Evolutionary conservation across 1,284 basidiomycete genomes (phyloP), one percentile per base, ranked within the genome.

Genomic region (Pascua sp.): DNA sequence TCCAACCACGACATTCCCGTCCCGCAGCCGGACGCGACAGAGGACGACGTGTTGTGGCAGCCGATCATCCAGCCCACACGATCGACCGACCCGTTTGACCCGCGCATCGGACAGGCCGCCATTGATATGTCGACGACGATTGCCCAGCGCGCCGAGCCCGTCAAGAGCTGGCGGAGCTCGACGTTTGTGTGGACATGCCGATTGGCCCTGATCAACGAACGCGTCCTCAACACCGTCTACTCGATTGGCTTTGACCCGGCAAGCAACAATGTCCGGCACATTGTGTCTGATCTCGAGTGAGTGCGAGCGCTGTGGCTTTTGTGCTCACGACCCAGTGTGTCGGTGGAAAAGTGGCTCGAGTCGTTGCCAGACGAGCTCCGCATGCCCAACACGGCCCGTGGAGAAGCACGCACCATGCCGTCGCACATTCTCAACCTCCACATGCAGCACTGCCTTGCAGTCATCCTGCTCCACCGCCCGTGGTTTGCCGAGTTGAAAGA

Each of bases 371-470:
- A 58, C 4, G 47, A 49, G 13, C 49, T 66, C 5, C 53, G 56
- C 8, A 39, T 60, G 7, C 58, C 61, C 2, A 47, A 43, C 15
- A 36, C 42, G 0, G 47, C 49, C 9, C 42, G 47, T 2, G 46
- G 43, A 32, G 50, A 55, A 43, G 51, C 51, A 42, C 18, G 42
- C 40, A 49, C 39, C n/a, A 51, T 58, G 0, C 60, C 60, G 0
- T 48, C 56, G 13, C 68, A 70, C 53, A 60, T 70, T 39, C 59
- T 70, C 43, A 61, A 53, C 39, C 51, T 70, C 13, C 67, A 68
- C 43, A 42, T 61, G 5, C 56, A 59, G 43, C 62, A 65, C 53
- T 58, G 55, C 41, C 64, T 65, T 48, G 58, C 61, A 13, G 42
- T 59, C 18, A 64, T 70, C 24, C 60, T 70, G 7, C 62, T 70